These are phyloP conservation scores for Termitomyces sp. DNA, from an alignment of 768 basidiomycete species.

Conservation along the genomic window DNA sequence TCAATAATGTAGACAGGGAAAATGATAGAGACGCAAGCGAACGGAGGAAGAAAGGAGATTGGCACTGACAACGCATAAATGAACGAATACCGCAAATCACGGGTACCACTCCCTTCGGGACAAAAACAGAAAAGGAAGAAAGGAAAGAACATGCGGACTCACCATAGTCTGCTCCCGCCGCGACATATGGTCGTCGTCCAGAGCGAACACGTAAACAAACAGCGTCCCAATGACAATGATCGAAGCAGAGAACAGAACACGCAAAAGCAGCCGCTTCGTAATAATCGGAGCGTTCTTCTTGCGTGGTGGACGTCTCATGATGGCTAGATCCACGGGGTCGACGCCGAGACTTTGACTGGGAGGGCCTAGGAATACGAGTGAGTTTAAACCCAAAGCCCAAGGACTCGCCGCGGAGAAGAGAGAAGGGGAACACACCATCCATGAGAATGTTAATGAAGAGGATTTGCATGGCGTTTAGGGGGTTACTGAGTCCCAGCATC, in stretches of 20 bases:
- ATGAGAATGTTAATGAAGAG: slow-evolving; percentile 99
- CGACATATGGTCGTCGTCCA: slow-evolving; percentile 81
- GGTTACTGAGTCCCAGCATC: slow-evolving; percentile 84
- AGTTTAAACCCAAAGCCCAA: background rate
- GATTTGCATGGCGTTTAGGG: slow-evolving; percentile 97
- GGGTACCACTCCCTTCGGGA: background rate
- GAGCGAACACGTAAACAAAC: slow-evolving; percentile 80
- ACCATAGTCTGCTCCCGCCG: slow-evolving; percentile 96
- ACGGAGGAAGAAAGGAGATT: background rate
- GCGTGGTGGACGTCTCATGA: slow-evolving; percentile 92
- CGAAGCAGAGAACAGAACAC: slow-evolving; percentile 90
- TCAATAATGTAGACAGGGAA: background rate
- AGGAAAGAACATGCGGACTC: slow-evolving; percentile 7
- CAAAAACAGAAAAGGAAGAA: background rate
- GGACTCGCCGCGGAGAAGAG: slow-evolving; percentile 1
- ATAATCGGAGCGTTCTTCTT: slow-evolving; percentile 91
- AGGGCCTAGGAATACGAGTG: slow-evolving; percentile 52
- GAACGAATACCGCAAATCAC: slow-evolving; percentile 3
- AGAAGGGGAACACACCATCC: slow-evolving; percentile 61
- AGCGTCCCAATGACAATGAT: slow-evolving; percentile 89
- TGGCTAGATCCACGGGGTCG: slow-evolving; percentile 89
- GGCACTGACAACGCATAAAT: background rate
- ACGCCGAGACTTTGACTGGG: slow-evolving; percentile 96
- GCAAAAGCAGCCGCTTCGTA: slow-evolving; percentile 61
- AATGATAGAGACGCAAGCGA: background rate